phyloP scores from a whole-genome alignment of 768 basidiomycete species.

The Kwoniella sp. region DNA sequence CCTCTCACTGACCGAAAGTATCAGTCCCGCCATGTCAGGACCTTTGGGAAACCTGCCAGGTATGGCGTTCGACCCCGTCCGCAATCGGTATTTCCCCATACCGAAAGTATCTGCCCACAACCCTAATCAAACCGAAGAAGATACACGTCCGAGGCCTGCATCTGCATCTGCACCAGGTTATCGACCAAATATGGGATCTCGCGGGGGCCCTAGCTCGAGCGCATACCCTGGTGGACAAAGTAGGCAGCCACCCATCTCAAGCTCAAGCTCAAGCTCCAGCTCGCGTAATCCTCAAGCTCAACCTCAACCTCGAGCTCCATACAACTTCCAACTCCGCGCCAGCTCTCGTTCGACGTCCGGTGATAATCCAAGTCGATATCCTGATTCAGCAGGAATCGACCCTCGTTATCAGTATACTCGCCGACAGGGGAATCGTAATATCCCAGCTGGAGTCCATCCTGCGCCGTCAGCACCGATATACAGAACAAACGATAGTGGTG shows the following conservation, averaged over 20 bases:
- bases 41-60: conserved; percentile 37
- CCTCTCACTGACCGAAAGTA: background rate
- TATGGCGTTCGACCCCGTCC: conserved; percentile 29
- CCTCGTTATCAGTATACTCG: background rate
- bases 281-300: background rate
- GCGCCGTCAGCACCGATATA: background rate
- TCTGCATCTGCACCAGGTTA: background rate
- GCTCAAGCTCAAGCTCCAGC: background rate
- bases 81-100: conserved; percentile 36
- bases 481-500: background rate
- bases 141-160: conserved; percentile 9
- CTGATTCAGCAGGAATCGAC: background rate
- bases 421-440: background rate
- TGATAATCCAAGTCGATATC: background rate
- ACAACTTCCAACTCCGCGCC: no score
- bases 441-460: background rate
- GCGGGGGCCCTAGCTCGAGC: no score
- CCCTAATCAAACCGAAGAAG: conserved; percentile 11
- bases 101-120: conserved; percentile 11
- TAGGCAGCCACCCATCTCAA: background rate
- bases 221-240: background rate
- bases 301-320: background rate
- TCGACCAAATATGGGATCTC: background rate
- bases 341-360: background rate
- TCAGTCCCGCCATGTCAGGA: conserved; percentile 19